Conservation (phyloP, 306 rosid species). For the Bauhinia variegata region DNA sequence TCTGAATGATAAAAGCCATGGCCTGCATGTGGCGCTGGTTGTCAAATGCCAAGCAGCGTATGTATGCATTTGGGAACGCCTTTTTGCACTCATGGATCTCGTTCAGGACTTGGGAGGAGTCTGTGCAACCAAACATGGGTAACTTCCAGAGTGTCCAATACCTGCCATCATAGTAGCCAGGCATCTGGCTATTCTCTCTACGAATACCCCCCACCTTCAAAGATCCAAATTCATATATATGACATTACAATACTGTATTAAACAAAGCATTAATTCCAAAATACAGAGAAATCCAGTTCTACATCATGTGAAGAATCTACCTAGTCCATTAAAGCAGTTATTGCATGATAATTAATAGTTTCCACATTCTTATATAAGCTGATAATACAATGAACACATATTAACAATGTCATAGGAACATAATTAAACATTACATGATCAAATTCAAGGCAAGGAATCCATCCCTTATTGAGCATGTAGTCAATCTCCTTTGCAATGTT, state of each 20-base stretch:
- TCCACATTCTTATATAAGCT: not conserved
- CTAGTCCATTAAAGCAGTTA: not conserved
- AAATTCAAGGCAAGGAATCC: slow-evolving; percentile 88
- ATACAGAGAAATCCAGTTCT: not conserved
- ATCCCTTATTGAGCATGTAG: slow-evolving; percentile 75
- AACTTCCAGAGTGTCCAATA: slow-evolving; percentile 90
- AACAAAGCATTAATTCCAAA: not conserved
- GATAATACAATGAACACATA: not conserved
- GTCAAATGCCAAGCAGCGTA: slow-evolving; percentile 76
- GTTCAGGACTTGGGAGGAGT: slow-evolving; percentile 58
- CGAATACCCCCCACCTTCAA: slow-evolving; percentile 56
- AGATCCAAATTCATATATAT: not conserved
- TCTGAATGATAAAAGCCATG: slow-evolving; percentile 74
- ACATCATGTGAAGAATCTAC: not conserved
- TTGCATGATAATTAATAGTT: slow-evolving; percentile 6
- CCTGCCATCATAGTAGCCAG: slow-evolving; percentile 89
- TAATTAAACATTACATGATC: slow-evolving; percentile 55
- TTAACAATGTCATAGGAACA: not conserved
- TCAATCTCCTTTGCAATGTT: slow-evolving; percentile 72
- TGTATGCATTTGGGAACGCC: slow-evolving; percentile 66
- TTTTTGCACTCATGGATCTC: slow-evolving; percentile 69
- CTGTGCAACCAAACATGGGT: slow-evolving; percentile 77
- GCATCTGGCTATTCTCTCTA: slow-evolving; percentile 64
- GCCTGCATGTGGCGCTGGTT: slow-evolving; percentile 67
- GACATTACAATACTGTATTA: not conserved